These are phyloP conservation scores for Gynostemma pentaphyllum DNA, from an alignment of 306 rosid genomes.

Conservation along the genomic window DNA sequence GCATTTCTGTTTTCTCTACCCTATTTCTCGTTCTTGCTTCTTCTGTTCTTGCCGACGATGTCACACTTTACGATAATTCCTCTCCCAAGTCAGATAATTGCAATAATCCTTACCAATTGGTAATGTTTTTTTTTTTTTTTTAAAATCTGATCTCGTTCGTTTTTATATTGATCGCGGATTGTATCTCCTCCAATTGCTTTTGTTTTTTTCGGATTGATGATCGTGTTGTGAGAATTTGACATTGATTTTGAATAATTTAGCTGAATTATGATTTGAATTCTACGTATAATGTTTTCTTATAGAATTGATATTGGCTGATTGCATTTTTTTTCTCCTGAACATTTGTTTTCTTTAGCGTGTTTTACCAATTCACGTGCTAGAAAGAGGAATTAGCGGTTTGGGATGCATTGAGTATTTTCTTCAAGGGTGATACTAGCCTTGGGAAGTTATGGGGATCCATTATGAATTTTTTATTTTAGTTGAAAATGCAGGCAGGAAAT, in stretches of 20 bases:
- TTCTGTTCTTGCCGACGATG: conserved; percentile 29
- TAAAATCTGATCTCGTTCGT: background rate
- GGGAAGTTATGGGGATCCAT: too few species aligned
- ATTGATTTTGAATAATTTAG: too few species aligned
- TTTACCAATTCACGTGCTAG: too few species aligned
- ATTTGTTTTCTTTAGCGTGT: background rate
- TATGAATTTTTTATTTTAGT: too few species aligned
- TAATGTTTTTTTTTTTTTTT: conserved; percentile 8
- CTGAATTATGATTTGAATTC: too few species aligned
- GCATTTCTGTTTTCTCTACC: background rate
- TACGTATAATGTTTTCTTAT: background rate
- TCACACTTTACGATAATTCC: conserved; percentile 26
- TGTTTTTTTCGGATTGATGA: background rate
- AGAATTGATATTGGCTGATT: background rate
- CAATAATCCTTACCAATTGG: conserved; percentile 65
- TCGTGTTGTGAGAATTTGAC: background rate
- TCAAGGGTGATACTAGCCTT: too few species aligned
- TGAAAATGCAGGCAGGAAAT: too few species aligned
- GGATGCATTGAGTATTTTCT: too few species aligned
- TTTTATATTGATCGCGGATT: background rate
- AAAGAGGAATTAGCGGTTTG: too few species aligned
- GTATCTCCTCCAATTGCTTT: background rate
- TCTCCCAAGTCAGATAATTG: conserved; percentile 40
- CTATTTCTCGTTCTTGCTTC: conserved; percentile 24
- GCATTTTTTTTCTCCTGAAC: background rate